Percentiles rank a stretch among this genome's conserved stretches.
Conservation (phyloP, 805 yeast species). For the Metschnikowia hibisci region DNA sequence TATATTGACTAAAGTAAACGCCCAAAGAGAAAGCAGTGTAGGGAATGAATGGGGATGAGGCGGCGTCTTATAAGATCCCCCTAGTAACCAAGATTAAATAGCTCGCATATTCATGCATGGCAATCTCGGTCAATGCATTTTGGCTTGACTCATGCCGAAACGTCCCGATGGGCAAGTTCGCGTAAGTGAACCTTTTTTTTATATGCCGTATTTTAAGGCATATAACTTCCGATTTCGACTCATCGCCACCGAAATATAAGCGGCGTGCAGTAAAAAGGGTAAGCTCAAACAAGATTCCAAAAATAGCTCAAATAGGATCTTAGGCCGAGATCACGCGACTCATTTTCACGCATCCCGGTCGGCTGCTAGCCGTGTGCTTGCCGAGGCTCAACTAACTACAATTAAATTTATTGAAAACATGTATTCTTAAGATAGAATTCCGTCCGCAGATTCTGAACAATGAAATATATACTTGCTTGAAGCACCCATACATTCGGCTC, state of each 20-base stretch:
- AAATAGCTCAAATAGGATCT: slow-evolving; percentile 1
- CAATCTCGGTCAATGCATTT: neutral
- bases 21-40: too few relatives aligned
- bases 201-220: neutral
- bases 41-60: too few relatives aligned
- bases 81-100: neutral
- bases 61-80: too few relatives aligned
- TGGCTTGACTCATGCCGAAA: slow-evolving; percentile 4
- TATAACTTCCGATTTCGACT: neutral
- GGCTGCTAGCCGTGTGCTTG: too few relatives aligned
- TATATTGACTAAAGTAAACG: too few relatives aligned
- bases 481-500: slow-evolving; percentile 8
- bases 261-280: neutral
- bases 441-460: slow-evolving; percentile 13
- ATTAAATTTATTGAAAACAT: slow-evolving; percentile 6
- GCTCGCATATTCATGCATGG: slow-evolving; percentile 2
- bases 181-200: neutral
- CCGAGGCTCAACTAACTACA: neutral
- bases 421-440: slow-evolving; percentile 12
- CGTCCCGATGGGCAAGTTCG: slow-evolving; percentile 3
- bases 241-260: neutral
- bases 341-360: too few relatives aligned
- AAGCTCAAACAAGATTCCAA: neutral
- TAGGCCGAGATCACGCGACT: neutral
- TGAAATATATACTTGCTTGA: slow-evolving; percentile 13